A percentile compares a stretch with the other conserved stretches of the same genome.
Conservation (phyloP, 148 eudicot species). For the Suaeda aralocaspica region DNA sequence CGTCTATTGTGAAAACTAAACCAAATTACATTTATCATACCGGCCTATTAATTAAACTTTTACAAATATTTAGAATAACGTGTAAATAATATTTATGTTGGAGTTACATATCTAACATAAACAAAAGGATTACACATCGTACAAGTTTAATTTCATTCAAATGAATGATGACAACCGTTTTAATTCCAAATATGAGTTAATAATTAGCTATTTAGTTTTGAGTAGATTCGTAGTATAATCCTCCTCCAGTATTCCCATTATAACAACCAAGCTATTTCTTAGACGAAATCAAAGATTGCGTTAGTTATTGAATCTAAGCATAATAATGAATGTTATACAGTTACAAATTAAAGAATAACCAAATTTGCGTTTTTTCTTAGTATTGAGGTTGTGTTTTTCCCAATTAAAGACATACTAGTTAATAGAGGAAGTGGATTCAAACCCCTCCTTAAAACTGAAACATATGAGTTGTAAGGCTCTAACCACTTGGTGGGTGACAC, state of each 20-base stretch:
- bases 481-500: slow-evolving; percentile 38
- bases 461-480: slow-evolving; percentile 27
- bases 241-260: not conserved
- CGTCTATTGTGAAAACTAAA: too few relatives aligned
- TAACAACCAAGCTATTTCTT: not conserved
- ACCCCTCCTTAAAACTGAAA: slow-evolving; percentile 43
- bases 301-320: not conserved
- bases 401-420: not conserved
- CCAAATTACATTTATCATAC: too few relatives aligned
- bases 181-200: not conserved
- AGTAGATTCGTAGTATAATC: not conserved
- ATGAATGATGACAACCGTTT: too few relatives aligned
- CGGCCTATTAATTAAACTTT: too few relatives aligned
- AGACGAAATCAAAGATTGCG: not conserved
- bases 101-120: too few relatives aligned
- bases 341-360: not conserved
- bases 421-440: slow-evolving; percentile 3
- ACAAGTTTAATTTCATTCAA: too few relatives aligned
- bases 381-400: not conserved
- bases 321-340: not conserved
- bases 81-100: too few relatives aligned
- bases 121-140: too few relatives aligned
- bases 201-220: not conserved
- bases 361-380: not conserved
- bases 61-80: too few relatives aligned